Percentiles rank a stretch among this genome's conserved stretches.
Evolutionary conservation across 2,329 filamentous ascomycete genomes (phyloP).

Genomic region (Albophoma yamanashiensis): DNA sequence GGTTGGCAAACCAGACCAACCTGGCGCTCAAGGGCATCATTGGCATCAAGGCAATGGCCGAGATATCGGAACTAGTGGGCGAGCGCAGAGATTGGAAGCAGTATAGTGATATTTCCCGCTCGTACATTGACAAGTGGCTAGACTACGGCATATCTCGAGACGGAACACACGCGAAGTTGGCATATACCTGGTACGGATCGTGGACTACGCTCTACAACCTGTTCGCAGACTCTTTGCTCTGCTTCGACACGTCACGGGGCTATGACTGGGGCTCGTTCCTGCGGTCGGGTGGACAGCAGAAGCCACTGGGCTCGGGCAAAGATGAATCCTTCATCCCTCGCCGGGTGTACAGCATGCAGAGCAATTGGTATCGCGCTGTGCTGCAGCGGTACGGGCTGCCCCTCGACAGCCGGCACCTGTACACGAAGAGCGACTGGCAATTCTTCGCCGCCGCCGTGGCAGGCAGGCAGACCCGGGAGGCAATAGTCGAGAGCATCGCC

Average conservation of each 20-base stretch:
- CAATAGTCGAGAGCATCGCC: constrained; percentile 65
- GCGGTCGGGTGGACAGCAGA: constrained; percentile 3
- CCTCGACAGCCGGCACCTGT: constrained; percentile 71
- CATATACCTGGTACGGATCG: constrained; percentile 72
- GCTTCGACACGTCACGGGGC: constrained; percentile 52
- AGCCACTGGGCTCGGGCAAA: constrained; percentile 12
- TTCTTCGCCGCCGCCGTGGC: constrained; percentile 79
- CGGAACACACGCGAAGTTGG: constrained; percentile 61
- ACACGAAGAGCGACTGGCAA: constrained; percentile 86
- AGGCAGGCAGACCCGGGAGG: constrained; percentile 52
- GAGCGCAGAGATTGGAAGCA: constrained; percentile 46
- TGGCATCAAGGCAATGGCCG: constrained; percentile 68
- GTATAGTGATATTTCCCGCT: constrained; percentile 52
- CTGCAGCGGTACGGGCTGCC: constrained; percentile 75
- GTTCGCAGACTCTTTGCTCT: constrained; percentile 65
- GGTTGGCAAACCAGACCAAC: constrained; percentile 64
- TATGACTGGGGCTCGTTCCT: background rate
- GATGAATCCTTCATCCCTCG: constrained; percentile 54
- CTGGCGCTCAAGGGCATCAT: constrained; percentile 68
- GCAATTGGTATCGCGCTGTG: constrained; percentile 68
- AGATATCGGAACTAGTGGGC: constrained; percentile 50
- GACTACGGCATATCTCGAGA: constrained; percentile 60
- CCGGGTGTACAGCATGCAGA: constrained; percentile 68
- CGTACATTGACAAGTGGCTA: constrained; percentile 64
- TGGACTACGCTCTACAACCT: constrained; percentile 77